A percentile compares a stretch with the other conserved stretches of the same genome.
Evolutionary conservation across 306 rosid genomes (phyloP).

Genomic region (Casuarina cunninghamiana): DNA sequence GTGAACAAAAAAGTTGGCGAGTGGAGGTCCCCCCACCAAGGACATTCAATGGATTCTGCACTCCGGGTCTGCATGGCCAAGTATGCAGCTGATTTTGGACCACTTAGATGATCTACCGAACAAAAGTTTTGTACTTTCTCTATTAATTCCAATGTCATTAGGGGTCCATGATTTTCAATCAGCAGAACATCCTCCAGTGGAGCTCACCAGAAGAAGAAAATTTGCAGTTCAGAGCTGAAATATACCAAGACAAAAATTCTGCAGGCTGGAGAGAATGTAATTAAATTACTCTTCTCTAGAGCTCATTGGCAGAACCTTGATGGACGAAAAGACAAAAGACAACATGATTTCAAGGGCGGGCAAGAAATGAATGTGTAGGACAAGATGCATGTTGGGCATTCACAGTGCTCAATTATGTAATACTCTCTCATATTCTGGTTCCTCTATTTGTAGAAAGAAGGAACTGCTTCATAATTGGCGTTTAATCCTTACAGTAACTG

Average conservation of each 20-base stretch:
- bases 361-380: slow-evolving; percentile 47
- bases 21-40: slow-evolving; percentile 28
- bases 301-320: neutral
- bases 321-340: slow-evolving; percentile 5
- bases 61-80: slow-evolving; percentile 7
- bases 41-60: slow-evolving; percentile 18
- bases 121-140: neutral
- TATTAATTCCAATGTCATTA: neutral
- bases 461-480: slow-evolving; percentile 25
- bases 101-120: neutral
- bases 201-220: neutral
- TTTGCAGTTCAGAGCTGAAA: neutral
- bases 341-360: slow-evolving; percentile 27
- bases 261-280: too few species aligned
- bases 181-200: too few species aligned
- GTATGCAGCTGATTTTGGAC: neutral
- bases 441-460: slow-evolving; percentile 50
- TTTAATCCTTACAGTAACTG: slow-evolving; percentile 11
- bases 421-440: slow-evolving; percentile 26
- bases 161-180: neutral
- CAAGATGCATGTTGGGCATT: slow-evolving; percentile 31
- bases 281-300: neutral
- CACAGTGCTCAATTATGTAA: slow-evolving; percentile 37
- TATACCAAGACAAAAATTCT: too few species aligned
- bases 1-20: slow-evolving; percentile 20